These are phyloP conservation scores for Delitschia confertaspora DNA, from an alignment of 495 filamentous ascomycete species.

Conservation along the genomic window DNA sequence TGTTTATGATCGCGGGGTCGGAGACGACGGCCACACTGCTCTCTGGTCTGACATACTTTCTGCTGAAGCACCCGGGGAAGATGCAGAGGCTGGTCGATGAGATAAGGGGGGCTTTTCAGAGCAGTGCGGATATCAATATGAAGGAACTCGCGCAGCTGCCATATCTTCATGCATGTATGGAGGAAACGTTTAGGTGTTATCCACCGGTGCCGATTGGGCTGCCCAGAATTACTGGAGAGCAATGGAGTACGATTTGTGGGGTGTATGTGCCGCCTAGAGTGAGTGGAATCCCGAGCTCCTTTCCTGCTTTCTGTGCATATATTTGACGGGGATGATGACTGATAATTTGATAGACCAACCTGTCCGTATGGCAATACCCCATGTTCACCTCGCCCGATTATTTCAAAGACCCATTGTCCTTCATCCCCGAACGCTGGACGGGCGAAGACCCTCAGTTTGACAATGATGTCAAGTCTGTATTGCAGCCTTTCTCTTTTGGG, in stretches of 20 bases:
- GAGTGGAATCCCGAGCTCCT: constrained; percentile 9
- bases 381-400: constrained; percentile 33
- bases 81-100: constrained; percentile 37
- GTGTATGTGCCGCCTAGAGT: constrained; percentile 32
- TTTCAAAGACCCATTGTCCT: constrained; percentile 30
- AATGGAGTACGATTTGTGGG: constrained; percentile 27
- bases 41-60: constrained; percentile 43
- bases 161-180: constrained; percentile 29
- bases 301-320: not conserved
- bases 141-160: constrained; percentile 31
- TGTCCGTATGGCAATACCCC: constrained; percentile 36
- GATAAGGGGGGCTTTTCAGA: constrained; percentile 39
- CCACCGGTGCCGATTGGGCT: constrained; percentile 24
- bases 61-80: constrained; percentile 39
- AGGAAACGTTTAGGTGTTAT: constrained; percentile 28
- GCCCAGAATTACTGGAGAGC: constrained; percentile 20
- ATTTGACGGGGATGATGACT: not conserved
- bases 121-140: constrained; percentile 41
- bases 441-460: constrained; percentile 19
- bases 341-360: constrained; percentile 31
- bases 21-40: constrained; percentile 49
- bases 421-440: constrained; percentile 32
- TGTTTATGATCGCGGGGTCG: constrained; percentile 46
- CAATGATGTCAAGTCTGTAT: constrained; percentile 19
- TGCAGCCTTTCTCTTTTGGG: constrained; percentile 30